Base-by-base conservation (phyloP, 768 basidiomycete genomes). In the Rhizopogon salebrosus region DNA sequence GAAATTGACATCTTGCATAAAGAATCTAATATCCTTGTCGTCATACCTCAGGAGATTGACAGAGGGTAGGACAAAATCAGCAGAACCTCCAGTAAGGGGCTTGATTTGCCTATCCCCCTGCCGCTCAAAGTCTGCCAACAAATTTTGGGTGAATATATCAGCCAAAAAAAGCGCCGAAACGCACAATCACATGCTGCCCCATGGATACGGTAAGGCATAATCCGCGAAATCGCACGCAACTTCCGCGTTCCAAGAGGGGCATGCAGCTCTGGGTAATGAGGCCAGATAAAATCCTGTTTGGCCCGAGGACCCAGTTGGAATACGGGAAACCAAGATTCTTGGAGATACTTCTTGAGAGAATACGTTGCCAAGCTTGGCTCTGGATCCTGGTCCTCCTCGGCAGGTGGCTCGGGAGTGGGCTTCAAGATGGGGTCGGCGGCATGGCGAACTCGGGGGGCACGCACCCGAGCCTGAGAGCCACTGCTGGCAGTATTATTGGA, bases 261-360 rank as follows among this genome's bases (percentile, higher is more conserved):
- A n/a, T 16, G 35, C 26, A 60, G 53, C 6, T 3, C 41, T 1
- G 14, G 48, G 31, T 56, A 18, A 35, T 16, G 18, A 35, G 49
- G 55, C 59, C 59, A 60, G 11, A 49, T 38, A 26, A 48, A 40
- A 39, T 53, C 35, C 16, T 41, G 22, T 3, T 22, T 34, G 14
- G 4, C 13, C 34, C 40, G 48, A 6, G 35, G 6, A 16, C 24
- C 54, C 14, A 61, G 18, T 9, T 13, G n/a, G 26, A 57, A 61
- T 16, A 18, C 14, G 5, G 56, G 56, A 35, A 61, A 6, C 60
- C 59, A 61, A n/a, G 24, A 22, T 23, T 43, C 45, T 2, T 18
- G 40, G n/a, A 61, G 34, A 43, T 55, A 61, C 14, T 18, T 1
- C 40, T 29, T 35, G 34, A 57, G 45, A 10, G 53, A 24, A 48